Percentiles rank a stretch among this genome's conserved stretches.
Evolutionary conservation across 2,329 filamentous ascomycete species (phyloP).

Genomic region (Diplodia corticola): DNA sequence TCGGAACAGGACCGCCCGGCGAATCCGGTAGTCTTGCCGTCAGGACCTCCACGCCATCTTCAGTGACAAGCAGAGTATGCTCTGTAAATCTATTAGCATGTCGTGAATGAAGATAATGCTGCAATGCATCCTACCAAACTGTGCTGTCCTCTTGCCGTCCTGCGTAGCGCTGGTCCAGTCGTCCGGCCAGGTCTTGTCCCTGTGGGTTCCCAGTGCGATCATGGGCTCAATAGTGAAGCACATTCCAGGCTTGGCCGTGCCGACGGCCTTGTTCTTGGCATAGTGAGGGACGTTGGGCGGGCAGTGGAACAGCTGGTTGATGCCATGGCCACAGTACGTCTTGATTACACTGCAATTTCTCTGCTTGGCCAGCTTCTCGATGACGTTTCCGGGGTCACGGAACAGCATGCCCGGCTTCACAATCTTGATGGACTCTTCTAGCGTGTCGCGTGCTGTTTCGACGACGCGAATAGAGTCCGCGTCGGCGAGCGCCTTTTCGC

Average conservation of each 20-base stretch:
- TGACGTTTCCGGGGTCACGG: conserved; percentile 89
- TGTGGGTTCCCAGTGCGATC: conserved; percentile 89
- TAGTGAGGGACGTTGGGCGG: conserved; percentile 96
- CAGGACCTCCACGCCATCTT: conserved; percentile 77
- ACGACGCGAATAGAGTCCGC: conserved; percentile 87
- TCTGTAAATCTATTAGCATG: conserved; percentile 48
- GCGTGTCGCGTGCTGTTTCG: conserved; percentile 83
- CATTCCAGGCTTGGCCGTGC: conserved; percentile 92
- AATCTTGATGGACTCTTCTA: conserved; percentile 85
- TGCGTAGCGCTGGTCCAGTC: conserved; percentile 96
- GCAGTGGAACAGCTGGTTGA: conserved; percentile 91
- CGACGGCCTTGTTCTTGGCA: conserved; percentile 96
- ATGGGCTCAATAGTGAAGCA: conserved; percentile 99
- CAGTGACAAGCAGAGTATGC: conserved; percentile 80
- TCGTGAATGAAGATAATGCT: not conserved
- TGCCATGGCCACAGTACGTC: conserved; percentile 94
- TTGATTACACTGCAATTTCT: conserved; percentile 86
- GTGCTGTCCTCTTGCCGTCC: conserved; percentile 86
- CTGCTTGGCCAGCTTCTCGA: conserved; percentile 91
- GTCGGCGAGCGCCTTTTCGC: conserved; percentile 79
- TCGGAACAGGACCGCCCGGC: conserved; percentile 70
- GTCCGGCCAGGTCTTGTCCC: conserved; percentile 95
- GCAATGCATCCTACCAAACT: conserved; percentile 72
- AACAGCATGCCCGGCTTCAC: conserved; percentile 93
- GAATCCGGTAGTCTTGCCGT: conserved; percentile 73